Conservation (phyloP, 2,329 filamentous ascomycete species). For the Epichloe baconii region DNA sequence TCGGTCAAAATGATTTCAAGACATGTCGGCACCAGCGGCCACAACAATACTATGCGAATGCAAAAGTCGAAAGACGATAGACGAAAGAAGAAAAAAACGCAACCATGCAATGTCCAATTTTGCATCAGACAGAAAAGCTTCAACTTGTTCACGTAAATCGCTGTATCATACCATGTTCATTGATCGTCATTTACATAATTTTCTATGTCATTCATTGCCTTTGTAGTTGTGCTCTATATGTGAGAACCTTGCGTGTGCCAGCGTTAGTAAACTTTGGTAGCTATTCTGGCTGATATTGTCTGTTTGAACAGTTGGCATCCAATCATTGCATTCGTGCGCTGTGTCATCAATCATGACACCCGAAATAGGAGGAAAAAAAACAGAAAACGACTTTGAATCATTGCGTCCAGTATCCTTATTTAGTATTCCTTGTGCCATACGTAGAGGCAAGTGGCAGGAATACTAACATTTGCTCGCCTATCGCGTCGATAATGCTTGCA, state of each 20-base stretch:
- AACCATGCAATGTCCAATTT: not conserved
- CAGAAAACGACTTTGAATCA: not conserved
- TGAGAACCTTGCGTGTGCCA: not conserved
- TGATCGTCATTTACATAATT: not conserved
- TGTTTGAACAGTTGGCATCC: not conserved
- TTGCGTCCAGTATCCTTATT: not conserved
- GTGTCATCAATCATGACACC: not conserved
- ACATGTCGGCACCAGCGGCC: not conserved
- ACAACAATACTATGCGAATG: not conserved
- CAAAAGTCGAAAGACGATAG: not conserved
- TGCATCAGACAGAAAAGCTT: not conserved
- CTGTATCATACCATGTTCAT: not conserved
- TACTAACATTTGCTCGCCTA: not conserved
- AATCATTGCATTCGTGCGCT: not conserved
- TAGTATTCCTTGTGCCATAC: not conserved
- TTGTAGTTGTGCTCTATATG: not conserved
- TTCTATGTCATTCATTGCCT: not conserved
- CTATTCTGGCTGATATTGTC: not conserved
- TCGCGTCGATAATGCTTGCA: constrained; percentile 20
- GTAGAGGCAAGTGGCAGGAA: not conserved
- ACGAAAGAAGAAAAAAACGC: no score
- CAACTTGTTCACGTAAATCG: not conserved
- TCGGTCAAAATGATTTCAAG: not conserved
- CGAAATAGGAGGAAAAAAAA: not conserved
- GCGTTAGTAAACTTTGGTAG: not conserved